phyloP scores from a whole-genome alignment of 495 filamentous ascomycete species.

The Tuber umbilicatum region DNA sequence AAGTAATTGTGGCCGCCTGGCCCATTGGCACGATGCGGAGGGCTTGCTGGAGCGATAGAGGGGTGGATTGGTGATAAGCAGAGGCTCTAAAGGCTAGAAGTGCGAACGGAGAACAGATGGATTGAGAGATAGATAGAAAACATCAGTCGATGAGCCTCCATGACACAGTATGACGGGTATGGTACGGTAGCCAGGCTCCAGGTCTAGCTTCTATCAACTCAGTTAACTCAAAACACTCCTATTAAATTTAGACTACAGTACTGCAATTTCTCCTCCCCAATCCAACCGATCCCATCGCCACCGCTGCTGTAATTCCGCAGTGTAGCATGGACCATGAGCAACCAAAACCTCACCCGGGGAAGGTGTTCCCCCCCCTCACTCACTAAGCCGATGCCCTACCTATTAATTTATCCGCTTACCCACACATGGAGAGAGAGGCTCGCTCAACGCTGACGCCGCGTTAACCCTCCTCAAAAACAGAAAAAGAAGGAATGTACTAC shows the following conservation, averaged over 20 bases:
- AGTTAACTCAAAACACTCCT: not conserved
- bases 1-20: too few species aligned
- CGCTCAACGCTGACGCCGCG: slow-evolving; percentile 13
- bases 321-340: not conserved
- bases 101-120: not conserved
- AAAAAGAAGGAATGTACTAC: not conserved
- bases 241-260: too few species aligned
- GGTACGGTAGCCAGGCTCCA: not conserved
- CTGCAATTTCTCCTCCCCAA: not conserved
- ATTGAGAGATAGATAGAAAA: not conserved
- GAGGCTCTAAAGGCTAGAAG: not conserved
- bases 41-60: not conserved
- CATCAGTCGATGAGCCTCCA: not conserved
- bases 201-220: not conserved
- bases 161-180: not conserved
- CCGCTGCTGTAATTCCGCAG: not conserved
- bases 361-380: not conserved
- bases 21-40: too few species aligned
- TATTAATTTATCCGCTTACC: not conserved
- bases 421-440: not conserved
- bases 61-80: not conserved
- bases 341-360: not conserved
- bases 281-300: not conserved
- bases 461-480: not conserved
- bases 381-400: not conserved